These are phyloP conservation scores for Macrotyloma uniflorum DNA, from an alignment of 306 rosid species.

Conservation along the genomic window DNA sequence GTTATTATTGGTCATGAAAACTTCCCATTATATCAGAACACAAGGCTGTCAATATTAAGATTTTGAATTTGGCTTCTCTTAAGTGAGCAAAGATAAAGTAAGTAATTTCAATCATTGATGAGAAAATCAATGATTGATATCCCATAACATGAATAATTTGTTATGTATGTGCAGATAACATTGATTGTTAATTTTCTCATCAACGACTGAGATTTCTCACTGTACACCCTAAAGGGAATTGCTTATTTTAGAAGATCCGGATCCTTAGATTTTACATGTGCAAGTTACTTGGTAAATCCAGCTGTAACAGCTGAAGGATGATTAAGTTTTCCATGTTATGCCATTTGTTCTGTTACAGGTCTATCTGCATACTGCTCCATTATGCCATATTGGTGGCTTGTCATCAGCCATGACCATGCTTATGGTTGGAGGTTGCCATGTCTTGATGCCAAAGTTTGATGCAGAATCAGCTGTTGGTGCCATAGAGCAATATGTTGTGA, in stretches of 20 bases:
- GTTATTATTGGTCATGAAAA: not conserved
- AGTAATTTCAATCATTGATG: not conserved
- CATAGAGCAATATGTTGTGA: slow-evolving; percentile 58
- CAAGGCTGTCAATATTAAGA: slow-evolving; percentile 8
- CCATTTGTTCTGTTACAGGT: slow-evolving; percentile 53
- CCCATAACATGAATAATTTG: not conserved
- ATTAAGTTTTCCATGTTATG: not conserved
- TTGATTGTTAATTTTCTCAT: not conserved
- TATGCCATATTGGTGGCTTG: slow-evolving; percentile 91
- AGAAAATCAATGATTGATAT: not conserved
- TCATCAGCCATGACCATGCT: slow-evolving; percentile 88
- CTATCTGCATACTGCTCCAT: slow-evolving; percentile 88
- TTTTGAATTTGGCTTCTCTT: not conserved
- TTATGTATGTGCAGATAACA: not conserved
- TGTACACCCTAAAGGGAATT: not conserved
- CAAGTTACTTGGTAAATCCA: slow-evolving; percentile 14
- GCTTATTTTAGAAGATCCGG: not conserved
- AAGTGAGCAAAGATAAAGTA: not conserved
- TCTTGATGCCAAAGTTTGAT: slow-evolving; percentile 75
- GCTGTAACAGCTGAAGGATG: slow-evolving; percentile 5
- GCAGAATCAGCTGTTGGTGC: slow-evolving; percentile 60
- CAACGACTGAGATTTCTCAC: not conserved
- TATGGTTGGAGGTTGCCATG: slow-evolving; percentile 84
- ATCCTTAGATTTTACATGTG: not conserved
- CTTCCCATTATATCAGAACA: slow-evolving; percentile 28